Conservation (phyloP, 257 asterid genomes). For the Solanum peruvianum region DNA sequence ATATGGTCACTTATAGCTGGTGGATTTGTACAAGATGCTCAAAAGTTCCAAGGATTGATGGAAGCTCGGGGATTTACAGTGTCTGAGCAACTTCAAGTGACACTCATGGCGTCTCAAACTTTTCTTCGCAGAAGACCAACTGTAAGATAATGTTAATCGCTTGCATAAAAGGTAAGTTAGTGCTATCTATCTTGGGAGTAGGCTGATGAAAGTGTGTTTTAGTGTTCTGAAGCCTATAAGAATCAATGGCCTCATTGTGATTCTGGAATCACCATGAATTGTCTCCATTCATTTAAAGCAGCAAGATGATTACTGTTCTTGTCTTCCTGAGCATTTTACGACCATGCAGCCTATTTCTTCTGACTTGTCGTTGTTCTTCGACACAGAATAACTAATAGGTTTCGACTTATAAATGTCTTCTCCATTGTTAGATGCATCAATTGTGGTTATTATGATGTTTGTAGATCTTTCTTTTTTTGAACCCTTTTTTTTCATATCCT, state of each 20-base stretch:
- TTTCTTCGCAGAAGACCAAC: neutral
- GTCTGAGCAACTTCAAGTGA: conserved; percentile 1
- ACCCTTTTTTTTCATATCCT: neutral
- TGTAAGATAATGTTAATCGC: neutral
- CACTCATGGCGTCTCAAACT: neutral
- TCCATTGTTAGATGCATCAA: neutral
- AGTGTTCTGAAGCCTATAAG: neutral
- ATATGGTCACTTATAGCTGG: conserved; percentile 38
- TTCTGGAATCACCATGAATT: neutral
- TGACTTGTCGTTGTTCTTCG: neutral
- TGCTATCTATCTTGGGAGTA: neutral
- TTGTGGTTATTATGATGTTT: neutral
- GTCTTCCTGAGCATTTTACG: neutral
- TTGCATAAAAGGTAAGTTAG: conserved; percentile 1
- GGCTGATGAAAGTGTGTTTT: neutral
- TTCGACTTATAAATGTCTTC: neutral
- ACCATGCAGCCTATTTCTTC: neutral
- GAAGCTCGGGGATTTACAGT: conserved; percentile 34
- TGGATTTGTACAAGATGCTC: conserved; percentile 57
- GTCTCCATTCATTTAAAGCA: neutral
- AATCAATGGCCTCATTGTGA: neutral
- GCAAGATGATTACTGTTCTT: neutral
- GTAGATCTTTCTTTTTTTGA: neutral
- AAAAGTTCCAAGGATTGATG: conserved; percentile 40
- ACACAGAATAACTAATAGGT: neutral